These are phyloP conservation scores for Hortaea werneckii DNA, from an alignment of 2,329 filamentous ascomycete genomes.

Conservation along the genomic window DNA sequence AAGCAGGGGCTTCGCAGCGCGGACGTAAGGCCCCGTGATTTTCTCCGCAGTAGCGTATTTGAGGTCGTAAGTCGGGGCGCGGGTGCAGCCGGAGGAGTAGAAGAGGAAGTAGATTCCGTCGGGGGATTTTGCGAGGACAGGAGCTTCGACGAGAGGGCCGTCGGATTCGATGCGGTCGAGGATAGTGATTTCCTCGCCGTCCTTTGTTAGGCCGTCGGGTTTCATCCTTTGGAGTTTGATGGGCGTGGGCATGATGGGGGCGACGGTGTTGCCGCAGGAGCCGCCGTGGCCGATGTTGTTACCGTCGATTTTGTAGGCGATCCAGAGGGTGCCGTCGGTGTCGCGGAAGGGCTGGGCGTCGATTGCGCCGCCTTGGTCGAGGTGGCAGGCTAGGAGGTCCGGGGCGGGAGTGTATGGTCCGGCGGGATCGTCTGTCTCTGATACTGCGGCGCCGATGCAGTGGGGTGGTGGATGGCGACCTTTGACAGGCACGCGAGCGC, in stretches of 20 bases:
- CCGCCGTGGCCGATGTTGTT: constrained; percentile 26
- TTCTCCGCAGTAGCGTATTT: constrained; percentile 22
- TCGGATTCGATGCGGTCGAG: constrained; percentile 19
- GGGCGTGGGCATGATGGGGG: constrained; percentile 18
- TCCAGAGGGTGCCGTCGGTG: constrained; percentile 18
- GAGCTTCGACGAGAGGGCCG: constrained; percentile 28
- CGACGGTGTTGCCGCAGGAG: constrained; percentile 21
- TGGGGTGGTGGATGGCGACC: constrained; percentile 17
- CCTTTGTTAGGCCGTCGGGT: constrained; percentile 18
- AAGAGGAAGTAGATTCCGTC: constrained; percentile 28
- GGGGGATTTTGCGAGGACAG: constrained; percentile 16
- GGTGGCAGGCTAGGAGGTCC: constrained; percentile 18
- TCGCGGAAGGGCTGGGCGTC: constrained; percentile 23
- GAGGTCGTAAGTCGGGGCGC: constrained; percentile 20
- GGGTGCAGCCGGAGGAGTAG: constrained; percentile 27
- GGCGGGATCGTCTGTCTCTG: constrained; percentile 11
- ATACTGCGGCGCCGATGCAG: constrained; percentile 26
- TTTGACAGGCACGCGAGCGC: background rate
- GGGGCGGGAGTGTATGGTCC: constrained; percentile 21
- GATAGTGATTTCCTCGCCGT: constrained; percentile 15
- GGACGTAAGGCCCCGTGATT: constrained; percentile 22
- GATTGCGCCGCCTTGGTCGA: constrained; percentile 24
- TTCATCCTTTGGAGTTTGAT: constrained; percentile 26
- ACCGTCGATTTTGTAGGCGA: constrained; percentile 27
- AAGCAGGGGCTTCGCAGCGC: constrained; percentile 16